Evolutionary conservation across 2,329 filamentous ascomycete species (phyloP), one percentile per base, ranked within the genome.

Genomic region (Drechslerella stenobrocha): DNA sequence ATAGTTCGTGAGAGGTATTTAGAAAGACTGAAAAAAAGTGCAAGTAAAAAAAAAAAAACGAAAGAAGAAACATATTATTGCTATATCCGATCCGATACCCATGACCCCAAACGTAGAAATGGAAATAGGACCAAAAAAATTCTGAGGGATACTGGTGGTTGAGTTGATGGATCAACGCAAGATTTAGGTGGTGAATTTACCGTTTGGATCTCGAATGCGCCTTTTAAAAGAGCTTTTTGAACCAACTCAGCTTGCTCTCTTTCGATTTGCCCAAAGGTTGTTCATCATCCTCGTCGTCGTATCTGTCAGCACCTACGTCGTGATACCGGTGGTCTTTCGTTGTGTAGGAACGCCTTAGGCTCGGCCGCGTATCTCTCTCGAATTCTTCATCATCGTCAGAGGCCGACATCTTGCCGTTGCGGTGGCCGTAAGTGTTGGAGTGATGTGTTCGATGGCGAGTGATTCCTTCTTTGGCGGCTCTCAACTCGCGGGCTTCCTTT

Each of bases 191-290:
- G n/a, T n/a, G n/a, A n/a, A n/a, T n/a, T n/a, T n/a, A n/a, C n/a
- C n/a, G n/a, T n/a, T n/a, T n/a, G n/a, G n/a, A n/a, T n/a, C n/a
- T n/a, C n/a, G n/a, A n/a, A n/a, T n/a, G n/a, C n/a, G n/a, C n/a
- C n/a, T n/a, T 42, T 56, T 52, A 67, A 51, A 67, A 67, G 47
- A 67, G 55, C 45, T 67, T 67, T 42, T 67, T 67, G 50, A 67
- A 56, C 63, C 63, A 67, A 18, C 63, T 67, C 8, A 67, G 48
- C 32, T 55, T 55, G 22, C 51, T 53, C 8, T 58, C 55, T 26
- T 67, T 67, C 9, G 55, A 55, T 45, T 60, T 67, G 3, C 44
- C 50, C 26, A 56, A 55, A 28, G 4, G 30, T 35, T 53, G 44
- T 4, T 60, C 63, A 8, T 67, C 51, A 3, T 67, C 40, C 28